phyloP scores from a whole-genome alignment of 345 rosid species.

The Lenwebbia sp. region DNA sequence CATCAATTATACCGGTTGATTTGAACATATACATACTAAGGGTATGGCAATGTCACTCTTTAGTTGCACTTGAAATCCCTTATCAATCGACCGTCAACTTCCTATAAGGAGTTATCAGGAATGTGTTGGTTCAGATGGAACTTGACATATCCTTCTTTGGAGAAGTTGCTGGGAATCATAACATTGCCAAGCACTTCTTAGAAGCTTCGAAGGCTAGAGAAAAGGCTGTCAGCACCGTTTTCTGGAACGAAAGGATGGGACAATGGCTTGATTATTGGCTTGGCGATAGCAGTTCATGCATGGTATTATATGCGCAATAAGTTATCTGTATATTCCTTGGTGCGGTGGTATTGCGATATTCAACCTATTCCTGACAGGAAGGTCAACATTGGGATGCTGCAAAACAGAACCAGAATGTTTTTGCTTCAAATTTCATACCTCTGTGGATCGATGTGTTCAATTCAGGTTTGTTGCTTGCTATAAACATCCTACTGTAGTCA shows the following conservation, averaged over 20 bases:
- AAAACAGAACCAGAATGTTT: slow-evolving; percentile 50
- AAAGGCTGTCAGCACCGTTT: slow-evolving; percentile 42
- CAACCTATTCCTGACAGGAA: slow-evolving; percentile 21
- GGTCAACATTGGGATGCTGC: slow-evolving; percentile 41
- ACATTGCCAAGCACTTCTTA: slow-evolving; percentile 26
- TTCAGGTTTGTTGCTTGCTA: slow-evolving; percentile 39
- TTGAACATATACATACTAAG: slow-evolving; percentile 57
- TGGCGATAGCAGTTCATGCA: neutral
- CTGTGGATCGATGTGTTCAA: slow-evolving; percentile 64
- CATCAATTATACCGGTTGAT: slow-evolving; percentile 82
- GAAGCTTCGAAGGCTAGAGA: slow-evolving; percentile 52
- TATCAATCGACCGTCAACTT: neutral
- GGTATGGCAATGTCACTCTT: slow-evolving; percentile 18
- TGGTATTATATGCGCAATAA: neutral
- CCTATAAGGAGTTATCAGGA: neutral
- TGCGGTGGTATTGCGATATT: neutral
- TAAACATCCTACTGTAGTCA: neutral
- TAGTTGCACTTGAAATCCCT: neutral
- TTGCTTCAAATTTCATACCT: slow-evolving; percentile 82
- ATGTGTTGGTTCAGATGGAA: slow-evolving; percentile 60
- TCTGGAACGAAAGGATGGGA: slow-evolving; percentile 60
- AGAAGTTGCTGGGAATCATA: slow-evolving; percentile 34
- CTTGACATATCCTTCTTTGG: slow-evolving; percentile 68
- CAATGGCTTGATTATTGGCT: slow-evolving; percentile 96
- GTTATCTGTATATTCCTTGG: neutral